Evolutionary conservation across 2,329 filamentous ascomycete species (phyloP), one percentile per base, ranked within the genome.

Genomic region (Aureobasidium leucospermi): DNA sequence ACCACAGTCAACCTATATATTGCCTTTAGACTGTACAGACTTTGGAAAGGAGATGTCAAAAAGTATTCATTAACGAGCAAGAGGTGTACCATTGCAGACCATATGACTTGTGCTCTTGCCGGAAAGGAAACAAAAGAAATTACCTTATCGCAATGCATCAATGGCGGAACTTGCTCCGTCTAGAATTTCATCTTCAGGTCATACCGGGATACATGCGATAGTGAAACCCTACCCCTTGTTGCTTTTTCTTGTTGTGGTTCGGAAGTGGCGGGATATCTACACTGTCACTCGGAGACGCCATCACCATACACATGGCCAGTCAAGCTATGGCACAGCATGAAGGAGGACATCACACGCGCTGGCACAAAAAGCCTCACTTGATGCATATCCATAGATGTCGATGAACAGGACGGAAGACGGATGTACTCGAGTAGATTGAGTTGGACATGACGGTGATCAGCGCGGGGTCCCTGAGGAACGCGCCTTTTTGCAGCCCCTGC

Each of bases 401-500:
- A 15, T 32, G 31, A 28, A 55, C 36, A 43, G 51, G 16, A 16
- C 38, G 39, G 51, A 55, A 19, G 39, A 32, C 51, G 38, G 51
- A 42, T 34, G 51, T 55, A 19, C 9, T 28, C 6, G 15, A 42
- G n/a, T 15, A 16, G 11, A n/a, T 42, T 42, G 39, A 34, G 51
- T 32, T 15, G 38, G 49, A 52, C 34, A 41, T 31, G 49, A 52
- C 36, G 49, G 23, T 29, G 49, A 52, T 38, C 49, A 6, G 38
- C 51, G 45, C 29, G 51, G 39, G 38, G 28, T n/a, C 28, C 38
- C 38, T 23, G 28, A 42, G 38, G 51, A 52, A 55, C 51, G 51
- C 39, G 51, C 51, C 51, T 16, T 43, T 52, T 32, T 42, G 38
- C 28, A 43, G 51, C 36, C 51, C 51, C 38, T 55, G 51, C 51